Evolutionary conservation across 768 basidiomycete genomes (phyloP).

Genomic region (Panellus pusillus): DNA sequence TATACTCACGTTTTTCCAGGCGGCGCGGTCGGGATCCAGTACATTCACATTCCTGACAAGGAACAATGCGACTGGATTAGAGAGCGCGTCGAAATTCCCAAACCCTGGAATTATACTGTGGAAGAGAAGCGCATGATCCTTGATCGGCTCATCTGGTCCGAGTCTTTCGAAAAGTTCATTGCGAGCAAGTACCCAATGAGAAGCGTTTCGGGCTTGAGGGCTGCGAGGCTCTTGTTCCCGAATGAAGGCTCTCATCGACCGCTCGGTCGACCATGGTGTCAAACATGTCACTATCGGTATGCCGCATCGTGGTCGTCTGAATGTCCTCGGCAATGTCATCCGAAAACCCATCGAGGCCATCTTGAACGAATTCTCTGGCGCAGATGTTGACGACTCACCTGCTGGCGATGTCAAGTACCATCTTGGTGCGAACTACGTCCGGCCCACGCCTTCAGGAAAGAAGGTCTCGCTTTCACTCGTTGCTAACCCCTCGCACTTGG

Average conservation of each 20-base stretch:
- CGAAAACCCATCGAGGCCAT: slow-evolving; percentile 98
- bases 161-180: slow-evolving; percentile 98
- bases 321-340: slow-evolving; percentile 97
- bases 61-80: slow-evolving; percentile 99
- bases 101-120: slow-evolving; percentile 96
- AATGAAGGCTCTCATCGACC: slow-evolving; percentile 99
- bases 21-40: slow-evolving; percentile 86
- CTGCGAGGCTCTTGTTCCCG: slow-evolving; percentile 95
- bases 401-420: slow-evolving; percentile 99
- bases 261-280: slow-evolving; percentile 94
- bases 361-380: slow-evolving; percentile 92
- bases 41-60: slow-evolving; percentile 96
- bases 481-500: slow-evolving; percentile 97
- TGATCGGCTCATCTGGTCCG: slow-evolving; percentile 99
- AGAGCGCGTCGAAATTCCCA: slow-evolving; percentile 91
- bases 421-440: slow-evolving; percentile 97
- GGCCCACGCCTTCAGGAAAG: slow-evolving; percentile 97
- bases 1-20: slow-evolving; percentile 43
- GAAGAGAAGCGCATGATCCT: slow-evolving; percentile 99
- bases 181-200: slow-evolving; percentile 98
- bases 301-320: slow-evolving; percentile 98
- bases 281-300: slow-evolving; percentile 98
- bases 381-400: slow-evolving; percentile 68
- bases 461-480: slow-evolving; percentile 96
- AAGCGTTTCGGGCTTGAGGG: slow-evolving; percentile 99